Evolutionary conservation across 495 filamentous ascomycete genomes (phyloP), one percentile per base, ranked within the genome.

Genomic region (Glarea lozoyensis): DNA sequence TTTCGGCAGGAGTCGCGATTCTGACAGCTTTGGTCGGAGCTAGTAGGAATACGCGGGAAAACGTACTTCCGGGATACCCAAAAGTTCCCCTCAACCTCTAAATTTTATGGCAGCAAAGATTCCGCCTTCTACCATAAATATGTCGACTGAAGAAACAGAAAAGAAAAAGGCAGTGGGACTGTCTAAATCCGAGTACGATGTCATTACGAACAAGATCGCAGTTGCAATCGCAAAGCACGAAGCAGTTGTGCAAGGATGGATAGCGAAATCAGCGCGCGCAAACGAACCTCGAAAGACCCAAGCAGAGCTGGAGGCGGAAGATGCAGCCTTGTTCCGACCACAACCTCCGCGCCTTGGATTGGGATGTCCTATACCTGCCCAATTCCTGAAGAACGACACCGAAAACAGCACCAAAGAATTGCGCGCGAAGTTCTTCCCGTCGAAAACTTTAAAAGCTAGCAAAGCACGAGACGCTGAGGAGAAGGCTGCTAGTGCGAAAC

Each of bases 211-310:
- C 39, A 53, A 58, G 5, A 50, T 62, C 34, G 66, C 60, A 40
- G 53, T 74, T 22, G 60, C 58, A 5, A 51, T 73, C 21, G 67
- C 70, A 5, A 60, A 65, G 25, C 59, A 58, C 17, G 60, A 68
- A 43, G 52, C 56, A 5, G 42, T 73, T 6, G 44, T 76, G 15
- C 58, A 61, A 22, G 72, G 69, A 49, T 73, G 67, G 70, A 60
- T 68, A 18, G 35, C 42, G 6, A 34, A 36, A 7, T 50, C 50
- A 11, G 37, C 41, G 12, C 34, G 37, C 9, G 10, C 27, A 22
- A 46, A 48, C 40, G 32, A 19, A 16, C 75, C 75, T 9, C 50
- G 58, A 12, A 56, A 61, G 43, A 63, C 68, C 7, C 45, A 59
- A 5, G 65, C 65, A 18, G 70, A 73, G 44, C 49, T 61, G 31